A percentile compares a stretch with the other conserved stretches of the same genome.
phyloP scores from a whole-genome alignment of 257 asterid species.

The Anisodus acutangulus region DNA sequence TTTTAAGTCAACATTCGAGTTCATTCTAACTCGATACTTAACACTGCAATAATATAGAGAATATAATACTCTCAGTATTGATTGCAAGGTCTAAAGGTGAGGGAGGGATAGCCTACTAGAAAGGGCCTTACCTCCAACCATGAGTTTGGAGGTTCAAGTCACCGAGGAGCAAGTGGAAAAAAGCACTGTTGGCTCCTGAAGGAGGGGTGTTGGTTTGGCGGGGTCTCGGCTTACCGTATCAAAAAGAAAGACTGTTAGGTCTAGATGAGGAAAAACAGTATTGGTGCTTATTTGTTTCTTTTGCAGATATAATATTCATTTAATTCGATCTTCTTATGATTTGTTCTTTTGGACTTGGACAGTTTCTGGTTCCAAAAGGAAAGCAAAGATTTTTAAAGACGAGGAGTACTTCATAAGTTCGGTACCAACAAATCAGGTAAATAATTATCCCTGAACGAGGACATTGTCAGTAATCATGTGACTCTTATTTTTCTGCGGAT shows the following conservation, averaged over 20 bases:
- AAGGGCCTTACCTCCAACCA: not conserved
- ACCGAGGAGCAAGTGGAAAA: not conserved
- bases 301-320: constrained; percentile 5
- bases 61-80: not conserved
- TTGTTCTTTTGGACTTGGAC: constrained; percentile 32
- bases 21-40: too few relatives aligned
- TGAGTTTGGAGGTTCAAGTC: not conserved
- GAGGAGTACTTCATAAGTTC: constrained; percentile 92
- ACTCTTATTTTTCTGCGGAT: not conserved
- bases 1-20: too few relatives aligned
- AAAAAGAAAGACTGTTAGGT: not conserved
- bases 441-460: not conserved
- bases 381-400: constrained; percentile 76
- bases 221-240: not conserved
- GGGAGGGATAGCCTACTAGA: not conserved
- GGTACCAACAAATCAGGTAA: constrained; percentile 89
- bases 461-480: not conserved
- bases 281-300: constrained; percentile 2
- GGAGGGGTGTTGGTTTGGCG: not conserved
- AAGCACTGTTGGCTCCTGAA: not conserved
- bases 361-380: constrained; percentile 88
- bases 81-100: not conserved
- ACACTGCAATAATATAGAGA: too few relatives aligned
- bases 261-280: not conserved
- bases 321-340: constrained; percentile 23